Conservation (phyloP, 345 rosid species). For the Heritiera littoralis region DNA sequence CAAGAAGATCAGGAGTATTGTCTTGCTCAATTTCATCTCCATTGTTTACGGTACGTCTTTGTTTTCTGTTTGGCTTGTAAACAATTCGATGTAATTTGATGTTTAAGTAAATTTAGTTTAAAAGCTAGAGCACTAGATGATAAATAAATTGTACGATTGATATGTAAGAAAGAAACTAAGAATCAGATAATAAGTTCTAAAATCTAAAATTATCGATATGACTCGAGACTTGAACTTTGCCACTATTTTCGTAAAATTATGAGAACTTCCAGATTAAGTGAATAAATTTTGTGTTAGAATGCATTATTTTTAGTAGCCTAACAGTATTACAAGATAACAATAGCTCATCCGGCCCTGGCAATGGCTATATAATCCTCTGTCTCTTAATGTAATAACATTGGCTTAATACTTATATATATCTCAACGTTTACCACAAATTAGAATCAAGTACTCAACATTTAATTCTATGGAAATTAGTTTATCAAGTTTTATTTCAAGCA, state of each 20-base stretch:
- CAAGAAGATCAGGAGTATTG: slow-evolving; percentile 48
- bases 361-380: background rate
- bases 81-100: background rate
- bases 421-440: too few species aligned
- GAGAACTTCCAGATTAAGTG: background rate
- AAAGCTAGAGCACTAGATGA: background rate
- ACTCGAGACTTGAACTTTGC: background rate
- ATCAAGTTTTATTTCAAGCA: too few species aligned
- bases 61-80: background rate
- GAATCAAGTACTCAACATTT: too few species aligned
- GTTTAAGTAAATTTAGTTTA: background rate
- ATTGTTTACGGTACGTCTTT: slow-evolving; percentile 45
- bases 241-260: background rate
- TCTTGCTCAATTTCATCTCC: slow-evolving; percentile 56
- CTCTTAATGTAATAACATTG: background rate
- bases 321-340: background rate
- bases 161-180: background rate
- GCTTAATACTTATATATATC: too few species aligned
- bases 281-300: background rate
- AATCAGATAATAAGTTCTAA: background rate
- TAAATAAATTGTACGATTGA: background rate
- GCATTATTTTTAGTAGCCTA: background rate
- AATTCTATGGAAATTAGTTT: too few species aligned
- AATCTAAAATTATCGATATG: background rate
- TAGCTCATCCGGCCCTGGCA: background rate